phyloP scores from a whole-genome alignment of 2,329 filamentous ascomycete genomes.

The Clarireedia hainanense region DNA sequence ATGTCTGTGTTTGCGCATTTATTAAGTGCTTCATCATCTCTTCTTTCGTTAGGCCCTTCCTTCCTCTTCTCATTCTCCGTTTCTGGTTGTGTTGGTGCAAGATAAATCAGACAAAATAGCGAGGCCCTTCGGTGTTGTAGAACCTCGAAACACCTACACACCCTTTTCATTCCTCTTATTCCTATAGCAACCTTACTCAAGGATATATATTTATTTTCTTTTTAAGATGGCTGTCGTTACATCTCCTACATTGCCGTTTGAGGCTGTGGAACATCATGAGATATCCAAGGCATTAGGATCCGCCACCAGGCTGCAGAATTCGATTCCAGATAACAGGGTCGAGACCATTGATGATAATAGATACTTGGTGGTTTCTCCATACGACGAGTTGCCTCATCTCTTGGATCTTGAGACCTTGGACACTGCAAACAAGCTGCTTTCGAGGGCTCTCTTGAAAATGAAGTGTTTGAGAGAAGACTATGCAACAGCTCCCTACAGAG shows the following conservation, averaged over 20 bases:
- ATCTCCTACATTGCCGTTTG: conserved; percentile 8
- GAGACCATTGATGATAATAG: conserved; percentile 11
- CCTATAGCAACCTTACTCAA: neutral
- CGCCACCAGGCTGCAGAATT: neutral
- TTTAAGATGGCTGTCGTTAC: conserved; percentile 11
- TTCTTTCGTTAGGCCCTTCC: neutral
- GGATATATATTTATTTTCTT: neutral
- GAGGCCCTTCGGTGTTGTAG: neutral
- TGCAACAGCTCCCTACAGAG: conserved; percentile 64
- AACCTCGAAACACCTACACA: neutral
- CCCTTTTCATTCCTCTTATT: neutral
- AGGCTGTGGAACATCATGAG: neutral
- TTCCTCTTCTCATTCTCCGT: neutral
- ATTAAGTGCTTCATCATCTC: neutral
- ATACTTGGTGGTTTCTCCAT: conserved; percentile 65
- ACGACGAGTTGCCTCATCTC: conserved; percentile 61
- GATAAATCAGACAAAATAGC: neutral
- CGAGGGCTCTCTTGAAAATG: conserved; percentile 61
- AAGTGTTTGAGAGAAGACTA: conserved; percentile 60
- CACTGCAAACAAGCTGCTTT: conserved; percentile 58
- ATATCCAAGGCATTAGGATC: neutral
- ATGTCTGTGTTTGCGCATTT: neutral
- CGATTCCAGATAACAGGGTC: neutral
- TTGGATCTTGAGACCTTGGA: conserved; percentile 64
- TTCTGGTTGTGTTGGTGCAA: neutral